phyloP scores from a whole-genome alignment of 805 yeast species.

The Metschnikowia sp. region DNA sequence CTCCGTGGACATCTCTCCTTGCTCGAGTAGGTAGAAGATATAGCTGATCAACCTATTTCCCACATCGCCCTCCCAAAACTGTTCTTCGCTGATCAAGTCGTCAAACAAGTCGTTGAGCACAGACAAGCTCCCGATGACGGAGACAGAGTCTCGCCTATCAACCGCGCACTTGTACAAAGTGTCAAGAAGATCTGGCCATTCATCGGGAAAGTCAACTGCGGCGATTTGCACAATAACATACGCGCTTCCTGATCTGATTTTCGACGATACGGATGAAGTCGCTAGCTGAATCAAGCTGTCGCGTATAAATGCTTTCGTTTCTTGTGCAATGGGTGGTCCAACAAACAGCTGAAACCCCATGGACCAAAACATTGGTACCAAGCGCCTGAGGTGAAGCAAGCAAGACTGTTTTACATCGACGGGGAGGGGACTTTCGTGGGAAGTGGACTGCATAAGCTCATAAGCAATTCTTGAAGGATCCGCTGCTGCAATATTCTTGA shows the following conservation, averaged over 20 bases:
- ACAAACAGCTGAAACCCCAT: conserved; percentile 72
- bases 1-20: conserved; percentile 23
- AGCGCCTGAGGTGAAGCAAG: conserved; percentile 60
- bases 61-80: conserved; percentile 74
- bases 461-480: conserved; percentile 50
- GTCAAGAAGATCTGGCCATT: conserved; percentile 76
- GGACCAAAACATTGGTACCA: conserved; percentile 77
- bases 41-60: conserved; percentile 54
- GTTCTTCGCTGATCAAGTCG: conserved; percentile 81
- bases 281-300: conserved; percentile 47
- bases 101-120: conserved; percentile 76
- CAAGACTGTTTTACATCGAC: conserved; percentile 56
- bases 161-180: conserved; percentile 43
- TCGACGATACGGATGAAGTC: conserved; percentile 44
- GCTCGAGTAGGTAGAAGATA: conserved; percentile 41
- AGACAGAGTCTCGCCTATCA: conserved; percentile 24
- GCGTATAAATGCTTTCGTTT: conserved; percentile 51
- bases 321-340: conserved; percentile 61
- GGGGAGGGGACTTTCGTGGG: conserved; percentile 21
- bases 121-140: conserved; percentile 51
- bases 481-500: conserved; percentile 38
- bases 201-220: conserved; percentile 89
- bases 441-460: conserved; percentile 43
- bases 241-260: conserved; percentile 63
- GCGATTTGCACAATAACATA: conserved; percentile 82